Evolutionary conservation across 805 yeast genomes (phyloP).

Genomic region (Kodamaea laetipori): DNA sequence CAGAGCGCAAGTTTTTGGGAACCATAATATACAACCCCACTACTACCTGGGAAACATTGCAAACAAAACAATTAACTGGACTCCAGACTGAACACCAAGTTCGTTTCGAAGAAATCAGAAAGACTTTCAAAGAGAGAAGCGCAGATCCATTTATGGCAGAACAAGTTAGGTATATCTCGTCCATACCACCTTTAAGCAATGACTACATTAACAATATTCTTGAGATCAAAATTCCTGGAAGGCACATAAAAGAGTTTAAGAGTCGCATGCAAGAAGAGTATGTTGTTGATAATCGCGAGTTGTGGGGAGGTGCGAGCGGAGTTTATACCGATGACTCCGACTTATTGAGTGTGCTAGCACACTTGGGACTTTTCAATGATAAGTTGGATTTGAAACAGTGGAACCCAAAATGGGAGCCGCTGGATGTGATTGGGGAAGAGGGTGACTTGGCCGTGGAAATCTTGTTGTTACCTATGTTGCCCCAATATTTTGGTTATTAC

Average conservation of each 20-base stretch:
- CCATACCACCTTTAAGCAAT: conserved; percentile 39
- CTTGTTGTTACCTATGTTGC: conserved; percentile 67
- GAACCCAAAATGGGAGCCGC: conserved; percentile 32
- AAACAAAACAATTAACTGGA: conserved; percentile 29
- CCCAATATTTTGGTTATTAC: conserved; percentile 62
- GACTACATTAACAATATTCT: conserved; percentile 49
- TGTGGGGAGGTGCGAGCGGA: conserved; percentile 85
- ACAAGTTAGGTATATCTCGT: conserved; percentile 34
- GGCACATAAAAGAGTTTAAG: conserved; percentile 39
- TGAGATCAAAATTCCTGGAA: conserved; percentile 57
- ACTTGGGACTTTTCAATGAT: conserved; percentile 63
- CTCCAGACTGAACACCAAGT: conserved; percentile 31
- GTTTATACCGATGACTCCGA: conserved; percentile 94
- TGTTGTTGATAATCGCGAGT: conserved; percentile 35
- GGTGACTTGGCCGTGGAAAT: conserved; percentile 61
- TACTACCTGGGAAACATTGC: conserved; percentile 50
- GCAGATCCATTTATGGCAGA: conserved; percentile 15
- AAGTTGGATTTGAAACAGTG: conserved; percentile 32
- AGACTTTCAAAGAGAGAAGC: conserved; percentile 15
- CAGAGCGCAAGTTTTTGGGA: conserved; percentile 31
- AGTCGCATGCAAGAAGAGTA: conserved; percentile 38
- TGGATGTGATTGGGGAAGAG: conserved; percentile 24
- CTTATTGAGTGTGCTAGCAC: conserved; percentile 70
- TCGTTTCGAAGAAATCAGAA: conserved; percentile 30
- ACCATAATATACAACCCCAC: conserved; percentile 55